A percentile compares a stretch with the other conserved stretches of the same genome.
Evolutionary conservation across 768 basidiomycete species (phyloP).

Genomic region (Cystobasidium tubakii): DNA sequence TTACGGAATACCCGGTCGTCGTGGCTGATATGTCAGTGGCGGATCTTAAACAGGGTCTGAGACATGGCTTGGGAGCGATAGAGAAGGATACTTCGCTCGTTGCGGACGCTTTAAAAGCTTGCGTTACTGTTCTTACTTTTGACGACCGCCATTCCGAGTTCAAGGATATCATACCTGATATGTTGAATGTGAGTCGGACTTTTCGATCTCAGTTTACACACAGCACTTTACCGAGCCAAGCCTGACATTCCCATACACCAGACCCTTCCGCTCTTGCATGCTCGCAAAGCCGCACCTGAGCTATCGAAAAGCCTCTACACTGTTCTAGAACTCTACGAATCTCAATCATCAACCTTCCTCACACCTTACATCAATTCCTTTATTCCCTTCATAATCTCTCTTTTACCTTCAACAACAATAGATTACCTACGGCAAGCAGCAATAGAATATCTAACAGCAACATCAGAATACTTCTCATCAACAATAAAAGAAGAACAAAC

Average conservation of each 20-base stretch:
- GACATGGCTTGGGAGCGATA: conserved; percentile 8
- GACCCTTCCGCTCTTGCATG: neutral
- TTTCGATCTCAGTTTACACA: no score
- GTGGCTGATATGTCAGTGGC: neutral
- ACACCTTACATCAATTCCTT: conserved; percentile 4
- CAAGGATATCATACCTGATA: neutral
- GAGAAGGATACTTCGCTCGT: neutral
- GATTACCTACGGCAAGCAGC: neutral
- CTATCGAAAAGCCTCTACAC: neutral
- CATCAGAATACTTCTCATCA: conserved; percentile 2
- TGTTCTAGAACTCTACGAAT: conserved; percentile 10
- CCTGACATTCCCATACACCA: no score
- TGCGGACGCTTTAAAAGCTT: conserved; percentile 1
- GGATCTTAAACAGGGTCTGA: neutral
- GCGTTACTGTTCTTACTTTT: neutral
- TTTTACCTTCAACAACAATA: neutral
- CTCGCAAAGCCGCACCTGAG: neutral
- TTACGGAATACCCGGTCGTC: conserved; percentile 1
- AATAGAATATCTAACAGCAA: conserved; percentile 13
- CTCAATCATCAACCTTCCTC: neutral
- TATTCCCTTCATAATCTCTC: conserved; percentile 6
- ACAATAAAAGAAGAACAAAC: neutral
- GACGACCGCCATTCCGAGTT: conserved; percentile 3
- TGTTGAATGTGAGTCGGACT: conserved; percentile 24
- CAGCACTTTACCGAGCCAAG: no score